Base-by-base conservation (phyloP, 176 grass and related monocot genomes). In the Bolboschoenus planiculmis region DNA sequence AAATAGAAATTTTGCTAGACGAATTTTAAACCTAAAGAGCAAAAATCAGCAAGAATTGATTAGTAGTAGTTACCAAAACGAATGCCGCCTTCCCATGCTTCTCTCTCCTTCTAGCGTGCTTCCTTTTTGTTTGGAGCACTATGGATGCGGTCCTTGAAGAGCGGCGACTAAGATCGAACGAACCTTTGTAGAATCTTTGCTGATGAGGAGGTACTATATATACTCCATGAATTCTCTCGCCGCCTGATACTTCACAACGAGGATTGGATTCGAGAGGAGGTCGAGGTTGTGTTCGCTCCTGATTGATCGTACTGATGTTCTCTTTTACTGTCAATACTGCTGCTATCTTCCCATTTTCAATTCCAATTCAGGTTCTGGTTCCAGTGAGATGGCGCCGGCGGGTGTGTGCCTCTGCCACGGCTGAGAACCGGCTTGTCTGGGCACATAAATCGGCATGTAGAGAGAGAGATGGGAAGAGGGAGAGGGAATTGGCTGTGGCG, bases 401-500 rank as follows among this genome's bases (percentile, higher is more conserved):
- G 1, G 26, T 37, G 64, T 83, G 82, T 67, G 42, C 55, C 84
- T 87, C 63, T 43, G 64, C 74, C 46, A 73, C 4, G 75, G 77
- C 43, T 36, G 29, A 85, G 84, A 78, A 67, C 59, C 58, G 14
- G 84, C 54, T 50, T 81, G 77, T 83, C 66, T 85, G 63, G 85
- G 84, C 65, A 71, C 36, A 51, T 60, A 36, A 54, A 26, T 84
- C 74, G 86, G 84, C 1, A 56, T 73, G 39, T 46, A 15, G 4
- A 23, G 61, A 77, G 0, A 16, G 64, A 85, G 86, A 80, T 53
- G 79, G 62, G 27, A 62, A 62, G 36, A 88, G 82, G 55, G 79
- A 83, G 9, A 90, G 80, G 95, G 95, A 94, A 82, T 85, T 94
- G 87, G 82, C 92, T 64, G 87, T 89, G 26, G 92, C 92, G 57